Base-by-base conservation (phyloP, 768 basidiomycete genomes). In the Tylopilus sp. region DNA sequence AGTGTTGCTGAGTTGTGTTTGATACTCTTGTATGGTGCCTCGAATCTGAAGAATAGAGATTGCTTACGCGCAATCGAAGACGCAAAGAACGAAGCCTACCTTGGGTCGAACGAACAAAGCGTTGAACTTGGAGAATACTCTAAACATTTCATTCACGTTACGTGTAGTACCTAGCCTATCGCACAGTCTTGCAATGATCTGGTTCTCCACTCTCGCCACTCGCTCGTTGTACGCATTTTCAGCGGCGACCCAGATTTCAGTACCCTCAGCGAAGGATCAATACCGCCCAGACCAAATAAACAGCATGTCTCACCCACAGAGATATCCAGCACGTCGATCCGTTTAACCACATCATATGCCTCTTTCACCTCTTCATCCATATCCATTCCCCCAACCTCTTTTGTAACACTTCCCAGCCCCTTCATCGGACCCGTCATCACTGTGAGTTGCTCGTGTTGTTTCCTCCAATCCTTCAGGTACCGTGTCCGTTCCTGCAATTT, bases 61-160 rank as follows among this genome's bases (percentile, higher is more conserved):
- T 54, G 10, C 37, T 30, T 38, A 16, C 25, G 31, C 26, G 16
- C 13, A 6, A 4, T n/a, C 29, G 13, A 28, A 21, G 22, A 9
- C 12, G 47, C 5, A n/a, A 40, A 21, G 24, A 57, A 31, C 2
- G 19, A 6, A 6, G 7, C 76, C 30, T 40, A 93, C 93, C 84
- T 98, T 97, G 10, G 93, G 95, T 54, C 96, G 78, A 31, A 98
- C 95, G 66, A 98, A 97, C 31, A 98, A 72, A 1, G 94, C 91
- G 67, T 99, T 98, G 77, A 98, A 98, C 72, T 96, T 96, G 17
- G 92, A 95, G 72, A 99, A 98, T 40, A 98, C 96, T 47, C 96
- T 81, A 74, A 99, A 98, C 97, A 98, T 99, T 74, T 98, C 97
- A 68, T 97, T 96, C 16, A 97, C 96, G 68, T 98, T 99, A 29